Evolutionary conservation across 371 early-diverging fungal genomes (phyloP).

Genomic region (Neoconidiobolus thromboides): DNA sequence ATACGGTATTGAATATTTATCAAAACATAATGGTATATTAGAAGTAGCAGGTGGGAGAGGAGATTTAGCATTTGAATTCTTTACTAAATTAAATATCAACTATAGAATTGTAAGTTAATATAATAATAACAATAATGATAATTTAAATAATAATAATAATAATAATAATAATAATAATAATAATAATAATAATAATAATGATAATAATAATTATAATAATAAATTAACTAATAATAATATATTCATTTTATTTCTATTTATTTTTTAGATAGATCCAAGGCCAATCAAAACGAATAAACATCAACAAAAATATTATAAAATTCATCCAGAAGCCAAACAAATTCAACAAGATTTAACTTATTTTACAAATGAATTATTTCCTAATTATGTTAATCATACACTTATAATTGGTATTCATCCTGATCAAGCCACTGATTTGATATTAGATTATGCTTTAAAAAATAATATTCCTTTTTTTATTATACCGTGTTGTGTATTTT

Average conservation of each 20-base stretch:
- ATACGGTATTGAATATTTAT: constrained; percentile 14
- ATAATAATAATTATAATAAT: too few species aligned
- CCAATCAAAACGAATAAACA: constrained; percentile 22
- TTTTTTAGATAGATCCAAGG: constrained; percentile 28
- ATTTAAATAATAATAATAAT: too few species aligned
- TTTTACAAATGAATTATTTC: constrained; percentile 15
- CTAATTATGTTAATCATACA: constrained; percentile 12
- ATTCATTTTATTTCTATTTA: constrained; percentile 3
- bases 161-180: too few species aligned
- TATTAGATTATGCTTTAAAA: constrained; percentile 26
- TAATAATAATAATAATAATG: too few species aligned
- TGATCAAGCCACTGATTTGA: constrained; percentile 36
- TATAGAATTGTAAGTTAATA: too few species aligned
- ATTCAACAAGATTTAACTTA: constrained; percentile 17
- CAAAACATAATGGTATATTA: constrained; percentile 15
- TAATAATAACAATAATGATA: too few species aligned
- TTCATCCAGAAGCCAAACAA: constrained; percentile 5
- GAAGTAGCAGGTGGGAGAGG: constrained; percentile 42
- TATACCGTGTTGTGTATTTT: constrained; percentile 37
- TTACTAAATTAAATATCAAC: constrained; percentile 16
- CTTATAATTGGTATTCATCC: constrained; percentile 32
- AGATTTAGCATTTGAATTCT: constrained; percentile 27
- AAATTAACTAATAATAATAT: too few species aligned
- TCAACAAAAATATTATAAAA: constrained; percentile 21
- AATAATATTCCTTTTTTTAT: constrained; percentile 29